Percentiles rank a stretch among this genome's conserved stretches.
phyloP scores from a whole-genome alignment of 139 green algal species.

The Micractinium sp. region DNA sequence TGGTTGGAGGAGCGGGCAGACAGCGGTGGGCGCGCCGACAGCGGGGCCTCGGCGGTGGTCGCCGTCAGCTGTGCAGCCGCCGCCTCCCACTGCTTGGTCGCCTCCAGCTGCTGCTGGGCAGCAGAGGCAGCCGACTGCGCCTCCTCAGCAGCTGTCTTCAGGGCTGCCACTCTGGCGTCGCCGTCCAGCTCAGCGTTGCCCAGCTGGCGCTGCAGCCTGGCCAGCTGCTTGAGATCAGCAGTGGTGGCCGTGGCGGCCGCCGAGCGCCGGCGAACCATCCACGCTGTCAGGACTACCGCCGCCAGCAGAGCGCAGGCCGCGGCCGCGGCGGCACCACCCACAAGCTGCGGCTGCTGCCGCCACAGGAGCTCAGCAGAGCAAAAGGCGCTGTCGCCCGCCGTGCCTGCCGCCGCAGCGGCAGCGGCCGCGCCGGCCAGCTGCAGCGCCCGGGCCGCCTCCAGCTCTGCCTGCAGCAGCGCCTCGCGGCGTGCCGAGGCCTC shows the following conservation, averaged over 20 bases:
- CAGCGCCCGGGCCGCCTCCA: neutral
- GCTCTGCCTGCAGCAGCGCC: neutral
- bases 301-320: neutral
- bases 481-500: neutral
- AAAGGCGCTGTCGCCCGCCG: neutral
- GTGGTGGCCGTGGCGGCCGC: neutral
- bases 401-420: neutral
- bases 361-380: constrained; percentile 15
- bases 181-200: neutral
- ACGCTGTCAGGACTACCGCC: neutral
- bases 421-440: neutral
- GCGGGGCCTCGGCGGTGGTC: neutral
- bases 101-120: neutral
- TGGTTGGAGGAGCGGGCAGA: constrained; percentile 14
- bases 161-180: neutral
- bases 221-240: constrained; percentile 2
- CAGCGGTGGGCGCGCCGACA: neutral
- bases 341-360: constrained; percentile 1
- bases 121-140: neutral
- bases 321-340: neutral
- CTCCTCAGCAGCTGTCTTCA: neutral
- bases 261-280: neutral
- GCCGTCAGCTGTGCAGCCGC: neutral
- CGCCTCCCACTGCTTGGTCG: neutral
- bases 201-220: constrained; percentile 23